Conservation (phyloP, 139 green algal genomes). For the Pseudopediastrum boryanum region DNA sequence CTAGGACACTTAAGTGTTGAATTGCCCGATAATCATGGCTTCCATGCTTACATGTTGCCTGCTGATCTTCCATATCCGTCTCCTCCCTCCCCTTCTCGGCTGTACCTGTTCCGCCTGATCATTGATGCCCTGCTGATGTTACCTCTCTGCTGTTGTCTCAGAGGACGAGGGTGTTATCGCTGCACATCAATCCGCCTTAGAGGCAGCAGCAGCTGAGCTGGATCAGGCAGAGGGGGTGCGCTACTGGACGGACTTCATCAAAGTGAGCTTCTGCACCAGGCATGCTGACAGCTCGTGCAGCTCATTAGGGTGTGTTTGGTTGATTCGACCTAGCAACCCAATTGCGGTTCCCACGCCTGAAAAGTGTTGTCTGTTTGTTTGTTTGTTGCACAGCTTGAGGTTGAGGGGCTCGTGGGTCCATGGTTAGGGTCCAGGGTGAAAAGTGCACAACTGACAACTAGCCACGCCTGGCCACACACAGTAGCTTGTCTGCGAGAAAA, state of each 20-base stretch:
- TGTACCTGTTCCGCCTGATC: neutral
- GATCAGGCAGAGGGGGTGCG: constrained; percentile 30
- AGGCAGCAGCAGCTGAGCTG: constrained; percentile 49
- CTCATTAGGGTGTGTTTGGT: neutral
- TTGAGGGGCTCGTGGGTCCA: too few species aligned
- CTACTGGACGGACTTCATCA: constrained; percentile 81
- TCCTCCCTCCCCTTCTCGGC: too few species aligned
- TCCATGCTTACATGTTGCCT: neutral
- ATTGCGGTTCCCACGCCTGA: too few species aligned
- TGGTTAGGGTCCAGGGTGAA: too few species aligned
- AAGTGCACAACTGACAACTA: neutral
- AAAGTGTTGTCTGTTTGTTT: neutral
- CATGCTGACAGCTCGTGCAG: neutral
- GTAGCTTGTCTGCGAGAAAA: too few species aligned
- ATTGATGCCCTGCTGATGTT: neutral
- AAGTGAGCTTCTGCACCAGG: constrained; percentile 35
- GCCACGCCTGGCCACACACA: too few species aligned
- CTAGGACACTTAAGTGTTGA: neutral
- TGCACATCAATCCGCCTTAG: constrained; percentile 36
- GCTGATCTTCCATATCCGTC: neutral
- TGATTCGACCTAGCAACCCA: too few species aligned
- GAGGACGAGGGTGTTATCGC: constrained; percentile 11
- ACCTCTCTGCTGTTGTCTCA: constrained; percentile 24
- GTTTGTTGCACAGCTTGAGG: neutral
- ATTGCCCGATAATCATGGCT: neutral